phyloP scores from a whole-genome alignment of 2,329 filamentous ascomycete species.

The Tolypocladium cylindrosporum region DNA sequence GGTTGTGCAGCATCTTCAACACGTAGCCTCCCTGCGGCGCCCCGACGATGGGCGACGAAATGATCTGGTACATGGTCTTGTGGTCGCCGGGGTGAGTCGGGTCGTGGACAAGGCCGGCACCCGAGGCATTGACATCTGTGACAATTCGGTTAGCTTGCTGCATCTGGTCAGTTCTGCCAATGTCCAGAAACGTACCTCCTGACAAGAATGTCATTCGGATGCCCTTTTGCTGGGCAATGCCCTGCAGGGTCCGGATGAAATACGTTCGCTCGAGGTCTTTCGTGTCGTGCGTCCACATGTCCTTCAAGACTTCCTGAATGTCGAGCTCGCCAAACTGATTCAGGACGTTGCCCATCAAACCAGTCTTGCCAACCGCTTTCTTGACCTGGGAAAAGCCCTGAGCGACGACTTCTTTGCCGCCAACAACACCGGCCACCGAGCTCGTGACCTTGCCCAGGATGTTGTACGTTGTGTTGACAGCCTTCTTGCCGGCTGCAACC shows the following conservation, averaged over 20 bases:
- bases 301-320: conserved; percentile 84
- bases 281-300: conserved; percentile 96
- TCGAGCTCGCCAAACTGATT: conserved; percentile 96
- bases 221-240: conserved; percentile 89
- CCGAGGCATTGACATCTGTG: conserved; percentile 74
- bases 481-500: conserved; percentile 90
- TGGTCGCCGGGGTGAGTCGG: conserved; percentile 84
- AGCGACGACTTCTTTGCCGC: conserved; percentile 84
- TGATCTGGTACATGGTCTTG: conserved; percentile 99
- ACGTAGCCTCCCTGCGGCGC: conserved; percentile 78
- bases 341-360: conserved; percentile 89
- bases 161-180: background rate
- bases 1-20: conserved; percentile 89
- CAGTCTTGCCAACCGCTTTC: conserved; percentile 89
- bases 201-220: conserved; percentile 96
- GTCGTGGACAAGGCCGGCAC: conserved; percentile 89
- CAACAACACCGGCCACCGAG: conserved; percentile 89
- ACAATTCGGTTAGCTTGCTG: background rate
- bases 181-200: conserved; percentile 47
- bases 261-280: conserved; percentile 98
- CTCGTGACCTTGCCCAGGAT: conserved; percentile 90
- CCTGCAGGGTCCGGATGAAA: conserved; percentile 88
- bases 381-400: conserved; percentile 93
- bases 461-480: conserved; percentile 93
- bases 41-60: conserved; percentile 85